Evolutionary conservation across 2,329 filamentous ascomycete genomes (phyloP), one percentile per base, ranked within the genome.

Genomic region (Fonsecaea monophora): DNA sequence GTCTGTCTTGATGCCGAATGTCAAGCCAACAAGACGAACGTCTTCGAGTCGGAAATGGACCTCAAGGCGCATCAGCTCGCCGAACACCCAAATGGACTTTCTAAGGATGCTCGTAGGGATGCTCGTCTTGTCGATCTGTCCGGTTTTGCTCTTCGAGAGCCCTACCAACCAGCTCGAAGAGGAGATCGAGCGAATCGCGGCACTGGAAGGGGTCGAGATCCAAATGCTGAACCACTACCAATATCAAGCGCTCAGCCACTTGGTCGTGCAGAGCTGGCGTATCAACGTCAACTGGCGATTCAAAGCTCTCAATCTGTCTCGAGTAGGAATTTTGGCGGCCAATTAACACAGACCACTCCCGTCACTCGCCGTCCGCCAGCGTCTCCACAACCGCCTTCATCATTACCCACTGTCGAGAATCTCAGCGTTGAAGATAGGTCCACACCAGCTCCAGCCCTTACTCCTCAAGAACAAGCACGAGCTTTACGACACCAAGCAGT

Each of bases 21-120:
- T 74, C 77, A 95, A 75, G 95, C 98, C 73, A 97, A 97, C 86
- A 98, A 97, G 77, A 97, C 98, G 76, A 91, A 98, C 35, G 95
- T 98, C 0, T 99, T 99, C 73, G 92, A 92, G 63, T 94, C 93
- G 0, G 92, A 97, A 75, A 89, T 99, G 83, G 95, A 99, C 74
- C 81, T 99, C 55, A 96, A 98, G 77, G 95, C 91, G 2, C 95
- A 99, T 79, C 92, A 96, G 77, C 80, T 99, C 9, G 90, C 91
- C 73, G 87, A 89, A 62, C 95, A 99, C 76, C 92, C 89, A 0
- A 88, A 89, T 72, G 87, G 89, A 0, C 78, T 96, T 30, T 92
- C 92, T 8, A 97, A 96, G 74, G 91, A 94, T 72, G 89, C 90
- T 1, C 85, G 93, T 64, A 85, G 92, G 74, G 94, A 97, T 77